phyloP scores from a whole-genome alignment of 2,329 filamentous ascomycete genomes.

The Paecilomyces sp. region DNA sequence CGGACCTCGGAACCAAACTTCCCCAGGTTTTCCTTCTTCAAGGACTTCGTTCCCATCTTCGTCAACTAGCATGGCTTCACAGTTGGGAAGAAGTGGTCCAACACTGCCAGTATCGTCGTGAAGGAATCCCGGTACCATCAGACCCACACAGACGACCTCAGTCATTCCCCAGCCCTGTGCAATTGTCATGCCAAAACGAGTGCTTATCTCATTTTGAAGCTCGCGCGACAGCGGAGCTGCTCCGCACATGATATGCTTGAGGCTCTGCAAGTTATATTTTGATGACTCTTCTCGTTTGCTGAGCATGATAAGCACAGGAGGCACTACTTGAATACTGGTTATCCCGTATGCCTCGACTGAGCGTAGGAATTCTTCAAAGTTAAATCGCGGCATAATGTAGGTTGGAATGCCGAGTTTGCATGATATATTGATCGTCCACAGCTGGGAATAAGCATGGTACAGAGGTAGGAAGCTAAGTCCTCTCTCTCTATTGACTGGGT shows the following conservation, averaged over 20 bases:
- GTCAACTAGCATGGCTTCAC: slow-evolving; percentile 47
- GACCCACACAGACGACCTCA: slow-evolving; percentile 39
- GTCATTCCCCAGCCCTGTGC: slow-evolving; percentile 58
- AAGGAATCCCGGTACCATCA: slow-evolving; percentile 27
- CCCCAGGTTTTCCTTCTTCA: slow-evolving; percentile 34
- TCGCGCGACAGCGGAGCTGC: slow-evolving; percentile 60
- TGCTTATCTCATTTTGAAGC: slow-evolving; percentile 42
- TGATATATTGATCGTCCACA: slow-evolving; percentile 55
- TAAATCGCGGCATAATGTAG: slow-evolving; percentile 73
- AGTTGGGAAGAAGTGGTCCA: slow-evolving; percentile 49
- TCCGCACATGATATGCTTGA: slow-evolving; percentile 55
- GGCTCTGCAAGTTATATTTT: slow-evolving; percentile 61
- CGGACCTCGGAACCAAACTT: slow-evolving; percentile 24
- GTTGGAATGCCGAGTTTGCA: slow-evolving; percentile 55
- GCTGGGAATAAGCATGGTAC: slow-evolving; percentile 59
- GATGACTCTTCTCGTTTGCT: slow-evolving; percentile 62
- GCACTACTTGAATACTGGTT: slow-evolving; percentile 60
- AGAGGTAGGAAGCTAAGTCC: slow-evolving; percentile 67
- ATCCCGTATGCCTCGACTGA: slow-evolving; percentile 63
- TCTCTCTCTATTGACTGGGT: slow-evolving; percentile 44
- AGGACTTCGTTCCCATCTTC: slow-evolving; percentile 46
- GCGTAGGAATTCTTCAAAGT: slow-evolving; percentile 64
- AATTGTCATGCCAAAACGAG: slow-evolving; percentile 32
- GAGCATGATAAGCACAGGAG: slow-evolving; percentile 66
- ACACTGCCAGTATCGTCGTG: slow-evolving; percentile 32